Percentiles rank a stretch among this genome's conserved stretches.
Conservation (phyloP, 331 rosid species). For the Malus hybrid region DNA sequence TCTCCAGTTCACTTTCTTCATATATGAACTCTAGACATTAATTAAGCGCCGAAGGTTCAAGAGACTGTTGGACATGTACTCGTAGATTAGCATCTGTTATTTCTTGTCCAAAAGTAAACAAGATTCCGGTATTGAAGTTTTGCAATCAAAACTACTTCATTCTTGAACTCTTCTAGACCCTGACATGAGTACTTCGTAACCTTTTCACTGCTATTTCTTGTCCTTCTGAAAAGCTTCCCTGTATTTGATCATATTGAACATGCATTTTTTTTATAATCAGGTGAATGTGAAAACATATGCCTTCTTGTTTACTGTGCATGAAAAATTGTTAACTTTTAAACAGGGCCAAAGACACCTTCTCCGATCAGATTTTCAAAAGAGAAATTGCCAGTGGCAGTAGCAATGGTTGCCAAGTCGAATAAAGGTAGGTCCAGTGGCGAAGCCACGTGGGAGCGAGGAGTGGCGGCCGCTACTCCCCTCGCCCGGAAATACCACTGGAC, state of each 20-base stretch:
- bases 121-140: constrained; percentile 36
- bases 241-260: not conserved
- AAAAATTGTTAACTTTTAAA: not conserved
- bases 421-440: too few relatives aligned
- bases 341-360: not conserved
- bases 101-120: constrained; percentile 13
- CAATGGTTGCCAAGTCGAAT: too few relatives aligned
- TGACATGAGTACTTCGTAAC: not conserved
- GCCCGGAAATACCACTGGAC: too few relatives aligned
- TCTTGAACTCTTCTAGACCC: not conserved
- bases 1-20: not conserved
- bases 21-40: not conserved
- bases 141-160: constrained; percentile 10
- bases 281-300: not conserved
- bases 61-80: not conserved
- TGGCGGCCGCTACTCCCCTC: too few relatives aligned
- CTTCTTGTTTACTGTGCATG: not conserved
- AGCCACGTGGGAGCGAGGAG: too few relatives aligned
- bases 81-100: not conserved
- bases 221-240: not conserved
- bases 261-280: not conserved
- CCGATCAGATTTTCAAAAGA: too few relatives aligned
- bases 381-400: too few relatives aligned
- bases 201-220: not conserved
- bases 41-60: not conserved